Conservation (phyloP, 345 rosid species). For the Eucalyptus pauciflora region DNA sequence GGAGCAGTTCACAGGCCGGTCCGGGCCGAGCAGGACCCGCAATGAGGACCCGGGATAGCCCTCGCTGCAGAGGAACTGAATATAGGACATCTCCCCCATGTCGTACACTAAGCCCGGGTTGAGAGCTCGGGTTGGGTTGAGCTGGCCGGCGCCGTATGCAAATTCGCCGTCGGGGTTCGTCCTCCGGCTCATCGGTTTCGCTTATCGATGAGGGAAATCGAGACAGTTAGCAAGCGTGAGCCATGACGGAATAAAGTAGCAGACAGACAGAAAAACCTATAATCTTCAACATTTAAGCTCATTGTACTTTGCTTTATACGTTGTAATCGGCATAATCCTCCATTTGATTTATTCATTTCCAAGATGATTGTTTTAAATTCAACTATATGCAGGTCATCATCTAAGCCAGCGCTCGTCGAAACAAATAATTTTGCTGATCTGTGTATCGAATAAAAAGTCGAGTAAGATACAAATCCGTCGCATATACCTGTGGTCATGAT, state of each 20-base stretch:
- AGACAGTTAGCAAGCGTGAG: not conserved
- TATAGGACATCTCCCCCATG: conserved; percentile 57
- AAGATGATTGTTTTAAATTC: not conserved
- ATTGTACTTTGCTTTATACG: not conserved
- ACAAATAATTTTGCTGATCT: not conserved
- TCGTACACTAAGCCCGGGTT: conserved; percentile 74
- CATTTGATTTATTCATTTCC: not conserved
- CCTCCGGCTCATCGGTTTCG: conserved; percentile 54
- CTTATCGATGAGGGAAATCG: conserved; percentile 2
- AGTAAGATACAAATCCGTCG: not conserved
- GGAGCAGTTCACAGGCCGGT: conserved; percentile 44
- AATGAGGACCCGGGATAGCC: conserved; percentile 56
- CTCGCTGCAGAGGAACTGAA: conserved; percentile 75
- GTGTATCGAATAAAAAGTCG: not conserved
- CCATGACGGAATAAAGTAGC: not conserved
- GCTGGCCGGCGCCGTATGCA: conserved; percentile 77
- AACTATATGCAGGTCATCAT: not conserved
- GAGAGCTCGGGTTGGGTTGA: conserved; percentile 49
- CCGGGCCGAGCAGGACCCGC: conserved; percentile 36
- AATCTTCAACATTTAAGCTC: not conserved
- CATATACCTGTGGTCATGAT: conserved; percentile 72
- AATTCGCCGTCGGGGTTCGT: conserved; percentile 55
- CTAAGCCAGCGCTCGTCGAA: not conserved
- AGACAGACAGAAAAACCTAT: not conserved
- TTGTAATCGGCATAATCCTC: not conserved